These are phyloP conservation scores for Xylariaceae sp. DNA, from an alignment of 2,329 filamentous ascomycete species.

Conservation along the genomic window DNA sequence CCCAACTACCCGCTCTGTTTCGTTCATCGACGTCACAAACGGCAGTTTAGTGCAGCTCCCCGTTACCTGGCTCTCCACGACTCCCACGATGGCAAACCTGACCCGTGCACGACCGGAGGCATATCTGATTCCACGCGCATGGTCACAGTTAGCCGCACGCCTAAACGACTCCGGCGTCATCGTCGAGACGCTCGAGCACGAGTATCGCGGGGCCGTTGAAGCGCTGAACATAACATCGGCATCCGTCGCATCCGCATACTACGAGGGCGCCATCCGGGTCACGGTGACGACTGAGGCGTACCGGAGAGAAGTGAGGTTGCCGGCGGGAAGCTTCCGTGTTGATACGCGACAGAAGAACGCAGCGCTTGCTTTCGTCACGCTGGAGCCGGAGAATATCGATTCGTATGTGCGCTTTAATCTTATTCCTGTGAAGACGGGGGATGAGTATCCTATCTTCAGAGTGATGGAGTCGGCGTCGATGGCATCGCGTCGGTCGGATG, in stretches of 20 bases:
- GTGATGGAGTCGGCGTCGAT: constrained; percentile 4
- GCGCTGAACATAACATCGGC: constrained; percentile 20
- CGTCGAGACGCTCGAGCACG: constrained; percentile 22
- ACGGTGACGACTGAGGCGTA: constrained; percentile 21
- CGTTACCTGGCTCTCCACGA: constrained; percentile 23
- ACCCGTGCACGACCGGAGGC: constrained; percentile 25
- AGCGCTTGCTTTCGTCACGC: constrained; percentile 26
- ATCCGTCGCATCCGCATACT: constrained; percentile 17
- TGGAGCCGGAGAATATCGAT: constrained; percentile 28
- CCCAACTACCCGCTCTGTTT: constrained; percentile 20
- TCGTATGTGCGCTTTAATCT: constrained; percentile 28
- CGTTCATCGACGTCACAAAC: constrained; percentile 22
- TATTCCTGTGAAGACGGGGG: constrained; percentile 21
- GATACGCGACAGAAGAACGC: constrained; percentile 26
- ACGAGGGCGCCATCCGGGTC: constrained; percentile 26
- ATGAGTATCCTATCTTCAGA: constrained; percentile 28
- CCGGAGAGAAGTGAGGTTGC: constrained; percentile 18
- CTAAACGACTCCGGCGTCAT: constrained; percentile 21
- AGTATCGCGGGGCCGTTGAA: constrained; percentile 23
- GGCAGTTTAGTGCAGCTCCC: constrained; percentile 23
- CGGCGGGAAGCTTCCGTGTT: constrained; percentile 23
- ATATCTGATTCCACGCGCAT: constrained; percentile 26
- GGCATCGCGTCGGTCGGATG: neutral
- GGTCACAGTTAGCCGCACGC: constrained; percentile 23
- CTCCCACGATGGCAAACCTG: constrained; percentile 22